Base-by-base conservation (phyloP, 768 basidiomycete species). In the Tulasnella sp. region DNA sequence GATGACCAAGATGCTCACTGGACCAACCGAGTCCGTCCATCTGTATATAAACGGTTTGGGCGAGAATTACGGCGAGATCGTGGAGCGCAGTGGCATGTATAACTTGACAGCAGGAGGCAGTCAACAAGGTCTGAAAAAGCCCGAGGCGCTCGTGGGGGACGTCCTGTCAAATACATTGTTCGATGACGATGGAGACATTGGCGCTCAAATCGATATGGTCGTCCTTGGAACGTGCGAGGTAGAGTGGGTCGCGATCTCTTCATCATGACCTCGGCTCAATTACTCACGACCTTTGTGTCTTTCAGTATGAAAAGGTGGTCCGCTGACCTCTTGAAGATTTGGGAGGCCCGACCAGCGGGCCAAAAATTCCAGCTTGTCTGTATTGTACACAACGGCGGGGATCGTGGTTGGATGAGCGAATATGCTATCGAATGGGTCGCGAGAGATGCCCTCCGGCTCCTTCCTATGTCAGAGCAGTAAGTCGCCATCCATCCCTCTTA, bases 351-450 rank as follows among this genome's bases (percentile, higher is more conserved):
- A 0, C 57, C 57, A 4, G 45, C 24, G 10, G 22, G 49, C 17
- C 19, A 59, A 21, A 59, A 59, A 46, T 59, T 59, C 49, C 19
- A 21, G 22, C 19, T 59, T 10, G 38, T 50, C 19, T 59, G 57
- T 48, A 27, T n/a, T 15, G 57, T 50, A 11, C 57, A 50, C 34
- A 50, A 59, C 48, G 48, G 19, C n/a, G 21, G 30, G 10, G 25
- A n/a, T 17, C 22, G 25, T 17, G 48, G 27, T 17, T 59, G 46
- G 46, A 27, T 49, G 19, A 41, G 27, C n/a, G n/a, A n/a, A 24
- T 10, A 49, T 9, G 31, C 49, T 41, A 1, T 29, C 10, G 48
- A 59, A 24, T 59, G 57, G 57, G 29, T 30, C 11, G n/a, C 27
- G 21, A 25, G 57, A 5, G 31, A 31, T 5, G 4, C 57, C 0